phyloP scores from a whole-genome alignment of 371 early-diverging fungal genomes.

The Paraphysoderma sedebokerense region DNA sequence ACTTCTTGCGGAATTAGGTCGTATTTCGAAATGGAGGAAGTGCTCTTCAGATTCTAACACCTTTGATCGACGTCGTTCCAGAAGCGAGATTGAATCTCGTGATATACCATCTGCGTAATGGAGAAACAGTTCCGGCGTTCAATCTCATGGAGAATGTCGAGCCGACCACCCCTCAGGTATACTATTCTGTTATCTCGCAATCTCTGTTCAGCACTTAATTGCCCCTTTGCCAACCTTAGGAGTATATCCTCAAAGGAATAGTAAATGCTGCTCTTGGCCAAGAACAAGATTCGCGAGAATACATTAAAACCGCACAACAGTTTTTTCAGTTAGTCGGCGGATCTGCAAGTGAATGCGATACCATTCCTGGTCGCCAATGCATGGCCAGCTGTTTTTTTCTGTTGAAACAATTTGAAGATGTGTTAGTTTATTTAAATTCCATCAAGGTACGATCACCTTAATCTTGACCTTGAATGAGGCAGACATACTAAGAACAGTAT shows the following conservation, averaged over 20 bases:
- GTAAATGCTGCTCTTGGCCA: slow-evolving; percentile 29
- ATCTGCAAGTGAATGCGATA: slow-evolving; percentile 32
- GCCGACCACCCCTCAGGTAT: slow-evolving; percentile 24
- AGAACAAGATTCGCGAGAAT: slow-evolving; percentile 29
- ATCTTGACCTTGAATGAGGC: background rate
- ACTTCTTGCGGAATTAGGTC: slow-evolving; percentile 11
- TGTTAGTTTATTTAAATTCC: slow-evolving; percentile 29
- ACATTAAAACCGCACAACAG: slow-evolving; percentile 34
- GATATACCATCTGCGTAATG: slow-evolving; percentile 27
- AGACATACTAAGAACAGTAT: background rate
- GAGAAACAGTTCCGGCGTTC: slow-evolving; percentile 25
- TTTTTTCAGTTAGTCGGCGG: slow-evolving; percentile 35
- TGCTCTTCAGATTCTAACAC: slow-evolving; percentile 25
- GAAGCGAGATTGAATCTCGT: slow-evolving; percentile 34
- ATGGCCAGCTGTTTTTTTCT: slow-evolving; percentile 36
- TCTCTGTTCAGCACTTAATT: background rate
- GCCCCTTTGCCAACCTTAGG: slow-evolving; percentile 8
- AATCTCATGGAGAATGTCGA: slow-evolving; percentile 33
- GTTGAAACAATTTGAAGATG: slow-evolving; percentile 32
- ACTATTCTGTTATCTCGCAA: no score
- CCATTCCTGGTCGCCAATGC: slow-evolving; percentile 34
- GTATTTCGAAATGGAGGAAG: slow-evolving; percentile 30
- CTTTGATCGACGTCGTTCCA: slow-evolving; percentile 28
- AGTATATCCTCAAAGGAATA: slow-evolving; percentile 36
- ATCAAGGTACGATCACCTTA: slow-evolving; percentile 20